These are phyloP conservation scores for Ensete ventricosum DNA, from an alignment of 176 grass and related monocot species.

Conservation along the genomic window DNA sequence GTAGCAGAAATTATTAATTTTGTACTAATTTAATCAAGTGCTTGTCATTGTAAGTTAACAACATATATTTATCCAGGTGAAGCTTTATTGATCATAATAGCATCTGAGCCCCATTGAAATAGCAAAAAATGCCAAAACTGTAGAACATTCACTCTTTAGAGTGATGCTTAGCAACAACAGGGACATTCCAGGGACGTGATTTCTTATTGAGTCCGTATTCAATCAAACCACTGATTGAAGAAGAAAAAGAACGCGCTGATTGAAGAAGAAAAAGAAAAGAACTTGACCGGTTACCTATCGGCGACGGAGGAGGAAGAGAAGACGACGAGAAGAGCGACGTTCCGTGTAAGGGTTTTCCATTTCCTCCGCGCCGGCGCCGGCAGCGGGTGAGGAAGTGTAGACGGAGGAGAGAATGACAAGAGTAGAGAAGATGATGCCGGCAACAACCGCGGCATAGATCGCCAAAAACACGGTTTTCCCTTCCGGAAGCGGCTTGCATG, in stretches of 20 bases:
- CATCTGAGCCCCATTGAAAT: not conserved
- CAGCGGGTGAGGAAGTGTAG: not conserved
- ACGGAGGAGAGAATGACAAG: constrained; percentile 13
- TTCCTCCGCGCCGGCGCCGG: not conserved
- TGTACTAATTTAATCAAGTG: not conserved
- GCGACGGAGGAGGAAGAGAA: not conserved
- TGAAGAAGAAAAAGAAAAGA: not conserved
- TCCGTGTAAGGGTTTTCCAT: not conserved
- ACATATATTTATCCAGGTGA: no score
- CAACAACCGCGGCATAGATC: constrained; percentile 6
- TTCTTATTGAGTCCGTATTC: not conserved
- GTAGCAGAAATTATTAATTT: not conserved
- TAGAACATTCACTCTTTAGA: not conserved
- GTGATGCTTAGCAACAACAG: not conserved
- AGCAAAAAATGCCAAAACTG: not conserved
- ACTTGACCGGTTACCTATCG: not conserved
- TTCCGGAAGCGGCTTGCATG: not conserved
- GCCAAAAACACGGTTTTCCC: not conserved
- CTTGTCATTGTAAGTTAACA: no score
- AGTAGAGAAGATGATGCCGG: constrained; percentile 1
- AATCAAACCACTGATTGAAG: not conserved
- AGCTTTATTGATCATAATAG: not conserved
- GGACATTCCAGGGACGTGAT: not conserved
- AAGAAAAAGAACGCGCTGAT: no score
- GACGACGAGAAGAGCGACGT: not conserved